These are phyloP conservation scores for Aeschynomene evenia DNA, from an alignment of 306 rosid species.

Conservation along the genomic window DNA sequence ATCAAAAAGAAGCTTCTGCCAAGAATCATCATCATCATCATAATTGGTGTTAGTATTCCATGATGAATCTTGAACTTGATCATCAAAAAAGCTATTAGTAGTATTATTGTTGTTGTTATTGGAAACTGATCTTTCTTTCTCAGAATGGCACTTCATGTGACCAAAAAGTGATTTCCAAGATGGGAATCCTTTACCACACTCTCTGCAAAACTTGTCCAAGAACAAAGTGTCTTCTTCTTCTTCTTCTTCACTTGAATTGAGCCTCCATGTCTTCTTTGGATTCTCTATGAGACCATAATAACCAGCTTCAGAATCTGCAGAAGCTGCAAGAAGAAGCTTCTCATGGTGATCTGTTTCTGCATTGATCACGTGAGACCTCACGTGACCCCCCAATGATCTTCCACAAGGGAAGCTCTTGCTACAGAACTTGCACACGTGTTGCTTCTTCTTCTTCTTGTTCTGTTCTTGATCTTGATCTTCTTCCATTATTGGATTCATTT, in stretches of 20 bases:
- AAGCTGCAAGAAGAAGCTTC: not conserved
- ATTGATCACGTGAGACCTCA: slow-evolving; percentile 62
- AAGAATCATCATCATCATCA: not conserved
- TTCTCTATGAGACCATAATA: slow-evolving; percentile 63
- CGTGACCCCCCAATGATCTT: slow-evolving; percentile 74
- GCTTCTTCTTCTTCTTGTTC: not conserved
- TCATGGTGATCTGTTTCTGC: slow-evolving; percentile 16
- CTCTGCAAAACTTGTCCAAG: slow-evolving; percentile 46
- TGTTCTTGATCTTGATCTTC: slow-evolving; percentile 41
- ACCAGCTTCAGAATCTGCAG: slow-evolving; percentile 31
- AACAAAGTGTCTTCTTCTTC: slow-evolving; percentile 29
- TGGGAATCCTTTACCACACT: slow-evolving; percentile 58
- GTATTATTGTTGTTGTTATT: not conserved
- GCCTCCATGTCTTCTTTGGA: slow-evolving; percentile 55
- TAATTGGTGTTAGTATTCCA: slow-evolving; percentile 16
- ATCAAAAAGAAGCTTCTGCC: not conserved
- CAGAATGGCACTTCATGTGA: slow-evolving; percentile 67
- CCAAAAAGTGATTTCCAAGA: slow-evolving; percentile 64
- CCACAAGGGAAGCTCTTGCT: slow-evolving; percentile 58
- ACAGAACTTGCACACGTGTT: slow-evolving; percentile 52
- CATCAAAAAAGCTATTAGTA: slow-evolving; percentile 28
- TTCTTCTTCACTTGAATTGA: slow-evolving; percentile 35
- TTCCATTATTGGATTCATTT: slow-evolving; percentile 46
- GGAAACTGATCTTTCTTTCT: slow-evolving; percentile 40
- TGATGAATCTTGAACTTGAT: slow-evolving; percentile 41